Conservation (phyloP, 352 stramenopile genomes). For the Phytophthora idaei region DNA sequence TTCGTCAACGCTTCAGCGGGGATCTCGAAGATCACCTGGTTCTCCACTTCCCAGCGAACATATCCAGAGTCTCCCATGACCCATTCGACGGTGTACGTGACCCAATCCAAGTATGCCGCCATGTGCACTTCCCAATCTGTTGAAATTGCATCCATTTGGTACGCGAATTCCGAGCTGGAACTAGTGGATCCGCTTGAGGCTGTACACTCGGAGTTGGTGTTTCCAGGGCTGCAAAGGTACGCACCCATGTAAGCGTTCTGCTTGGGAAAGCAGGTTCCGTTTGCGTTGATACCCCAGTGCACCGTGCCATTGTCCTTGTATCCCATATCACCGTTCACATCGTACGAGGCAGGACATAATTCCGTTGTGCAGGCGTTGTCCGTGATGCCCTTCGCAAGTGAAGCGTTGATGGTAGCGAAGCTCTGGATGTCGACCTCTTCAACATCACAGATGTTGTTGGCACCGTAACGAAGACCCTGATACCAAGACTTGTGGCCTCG, state of each 20-base stretch:
- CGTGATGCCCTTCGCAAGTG: constrained; percentile 39
- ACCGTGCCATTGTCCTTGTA: constrained; percentile 40
- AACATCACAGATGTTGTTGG: constrained; percentile 57
- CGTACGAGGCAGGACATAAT: constrained; percentile 50
- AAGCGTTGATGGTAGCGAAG: constrained; percentile 40
- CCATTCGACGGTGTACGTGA: constrained; percentile 72
- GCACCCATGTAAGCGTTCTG: constrained; percentile 66
- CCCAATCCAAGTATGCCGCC: constrained; percentile 78
- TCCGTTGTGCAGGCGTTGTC: constrained; percentile 46
- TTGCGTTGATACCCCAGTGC: constrained; percentile 61
- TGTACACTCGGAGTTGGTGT: constrained; percentile 38
- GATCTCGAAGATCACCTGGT: constrained; percentile 89
- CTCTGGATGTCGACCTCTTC: constrained; percentile 35
- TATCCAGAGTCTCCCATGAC: constrained; percentile 58
- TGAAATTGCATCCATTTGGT: constrained; percentile 94
- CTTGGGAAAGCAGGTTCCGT: constrained; percentile 58
- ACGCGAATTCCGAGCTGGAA: constrained; percentile 43
- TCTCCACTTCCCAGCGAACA: constrained; percentile 77
- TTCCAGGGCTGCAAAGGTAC: constrained; percentile 56
- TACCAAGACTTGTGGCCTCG: constrained; percentile 71
- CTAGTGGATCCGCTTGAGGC: constrained; percentile 22
- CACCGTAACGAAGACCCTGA: constrained; percentile 57
- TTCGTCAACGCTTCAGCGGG: constrained; percentile 55
- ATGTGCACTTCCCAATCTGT: constrained; percentile 86
- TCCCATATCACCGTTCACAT: constrained; percentile 54